Conservation (phyloP, 495 filamentous ascomycete genomes). For the Aspergillus panamensis region DNA sequence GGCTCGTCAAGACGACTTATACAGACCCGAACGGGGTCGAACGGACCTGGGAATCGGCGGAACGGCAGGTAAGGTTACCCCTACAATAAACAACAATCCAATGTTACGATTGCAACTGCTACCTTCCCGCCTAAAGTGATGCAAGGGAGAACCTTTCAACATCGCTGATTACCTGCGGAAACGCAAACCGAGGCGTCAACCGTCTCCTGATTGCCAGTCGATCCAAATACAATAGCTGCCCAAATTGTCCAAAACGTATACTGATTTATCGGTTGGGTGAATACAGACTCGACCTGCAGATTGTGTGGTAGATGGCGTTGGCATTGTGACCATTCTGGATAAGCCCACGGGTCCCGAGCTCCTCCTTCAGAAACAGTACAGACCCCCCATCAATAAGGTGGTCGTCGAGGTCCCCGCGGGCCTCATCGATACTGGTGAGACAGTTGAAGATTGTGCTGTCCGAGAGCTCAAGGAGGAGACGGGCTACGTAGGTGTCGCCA, state of each 20-base stretch:
- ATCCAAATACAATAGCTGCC: neutral
- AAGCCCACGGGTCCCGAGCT: conserved; percentile 69
- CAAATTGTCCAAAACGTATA: conserved; percentile 4
- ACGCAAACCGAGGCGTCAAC: neutral
- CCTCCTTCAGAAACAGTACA: conserved; percentile 82
- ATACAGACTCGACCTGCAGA: conserved; percentile 58
- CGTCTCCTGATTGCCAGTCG: neutral
- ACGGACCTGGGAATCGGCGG: conserved; percentile 79
- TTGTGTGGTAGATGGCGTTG: conserved; percentile 80
- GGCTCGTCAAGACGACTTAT: conserved; percentile 69
- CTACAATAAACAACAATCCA: neutral
- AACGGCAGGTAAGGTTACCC: conserved; percentile 51
- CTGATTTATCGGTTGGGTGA: conserved; percentile 1
- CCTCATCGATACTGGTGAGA: conserved; percentile 78
- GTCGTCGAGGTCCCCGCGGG: conserved; percentile 85
- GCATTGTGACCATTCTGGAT: conserved; percentile 82
- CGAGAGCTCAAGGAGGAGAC: conserved; percentile 95
- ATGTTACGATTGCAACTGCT: neutral
- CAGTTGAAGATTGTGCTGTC: conserved; percentile 71
- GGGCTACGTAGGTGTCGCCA: conserved; percentile 72
- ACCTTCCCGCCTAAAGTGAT: neutral
- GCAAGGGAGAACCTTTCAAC: neutral
- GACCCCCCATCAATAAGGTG: conserved; percentile 75
- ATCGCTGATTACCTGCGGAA: neutral
- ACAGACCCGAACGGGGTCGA: conserved; percentile 63